Evolutionary conservation across 345 rosid genomes (phyloP).

Genomic region (Rubroshorea leprosula): DNA sequence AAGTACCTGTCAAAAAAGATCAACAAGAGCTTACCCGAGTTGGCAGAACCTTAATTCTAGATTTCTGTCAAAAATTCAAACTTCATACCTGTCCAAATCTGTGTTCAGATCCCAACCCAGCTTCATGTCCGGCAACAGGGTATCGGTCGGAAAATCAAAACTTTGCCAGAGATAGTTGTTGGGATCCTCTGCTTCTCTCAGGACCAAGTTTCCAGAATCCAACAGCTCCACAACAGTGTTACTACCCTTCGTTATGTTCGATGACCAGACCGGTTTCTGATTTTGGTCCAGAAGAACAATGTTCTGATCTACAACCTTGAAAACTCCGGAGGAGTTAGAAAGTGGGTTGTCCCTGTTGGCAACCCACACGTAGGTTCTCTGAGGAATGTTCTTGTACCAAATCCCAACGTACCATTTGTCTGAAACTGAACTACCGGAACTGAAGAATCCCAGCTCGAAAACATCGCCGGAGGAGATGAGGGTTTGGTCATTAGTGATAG

Average conservation of each 20-base stretch:
- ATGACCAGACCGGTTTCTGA: conserved; percentile 41
- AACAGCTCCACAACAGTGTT: conserved; percentile 52
- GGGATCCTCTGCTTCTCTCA: conserved; percentile 31
- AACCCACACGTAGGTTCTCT: conserved; percentile 71
- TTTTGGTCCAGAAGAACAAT: conserved; percentile 32
- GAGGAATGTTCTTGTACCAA: conserved; percentile 61
- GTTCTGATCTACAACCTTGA: conserved; percentile 37
- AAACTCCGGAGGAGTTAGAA: conserved; percentile 34
- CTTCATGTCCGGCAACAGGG: conserved; percentile 73
- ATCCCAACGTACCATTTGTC: conserved; percentile 59
- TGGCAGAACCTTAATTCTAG: too few relatives aligned
- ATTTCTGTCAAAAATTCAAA: too few relatives aligned
- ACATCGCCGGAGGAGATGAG: conserved; percentile 44
- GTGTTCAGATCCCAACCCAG: conserved; percentile 63
- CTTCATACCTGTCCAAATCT: conserved; percentile 13
- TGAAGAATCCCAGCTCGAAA: conserved; percentile 80
- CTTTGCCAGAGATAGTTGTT: conserved; percentile 58
- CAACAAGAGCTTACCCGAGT: too few relatives aligned
- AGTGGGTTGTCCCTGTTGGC: conserved; percentile 80
- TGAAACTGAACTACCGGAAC: conserved; percentile 23
- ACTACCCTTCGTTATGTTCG: conserved; percentile 35
- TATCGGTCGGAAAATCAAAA: conserved; percentile 78
- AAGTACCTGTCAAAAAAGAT: conserved; percentile 28
- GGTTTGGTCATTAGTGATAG: conserved; percentile 37
- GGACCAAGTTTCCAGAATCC: conserved; percentile 63